Base-by-base conservation (phyloP, 2,329 filamentous ascomycete genomes). In the Phoma herbarum region DNA sequence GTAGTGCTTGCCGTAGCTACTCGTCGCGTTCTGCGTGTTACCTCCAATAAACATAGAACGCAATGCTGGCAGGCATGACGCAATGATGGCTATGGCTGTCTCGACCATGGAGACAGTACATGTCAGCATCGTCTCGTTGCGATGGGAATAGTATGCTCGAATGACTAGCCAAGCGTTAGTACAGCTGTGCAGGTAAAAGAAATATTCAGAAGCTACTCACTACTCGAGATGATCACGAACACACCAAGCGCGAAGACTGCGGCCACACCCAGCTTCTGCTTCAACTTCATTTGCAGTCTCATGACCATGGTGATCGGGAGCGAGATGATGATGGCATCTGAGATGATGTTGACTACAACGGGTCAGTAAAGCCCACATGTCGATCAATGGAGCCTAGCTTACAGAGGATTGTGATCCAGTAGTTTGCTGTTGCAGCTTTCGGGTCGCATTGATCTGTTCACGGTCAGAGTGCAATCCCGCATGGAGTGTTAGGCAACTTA, bases 11-110 rank as follows among this genome's bases (percentile, higher is more conserved):
- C 67, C 65, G 45, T 69, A 67, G 57, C 61, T 66, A 46, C 65
- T 65, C 8, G 58, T 54, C 8, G 41, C 59, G 18, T 67, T 63
- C 16, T 59, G 61, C 4, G 59, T 64, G 37, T 62, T 60, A 39
- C 57, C 58, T 22, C 66, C 67, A 14, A 69, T 54, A 14, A 68
- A 43, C 57, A 66, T 62, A 25, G 67, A 64, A 44, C 64, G 67
- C 10, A 69, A 48, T 10, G 67, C 67, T 11, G 77, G 77, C 0
- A 79, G 73, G n/a, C 75, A 79, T 2, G 75, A 71, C 1, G 77
- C 76, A 10, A 80, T 79, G 31, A 80, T 78, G 1, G 78, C 76
- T 8, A 80, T 73, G 4, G 77, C 65, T 4, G 59, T 64, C 46
- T 69, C 67, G 14, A 68, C 59, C 64, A 66, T 67, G 16, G 67